phyloP scores from a whole-genome alignment of 768 basidiomycete genomes.

The Psilocybe subaeruginosa region DNA sequence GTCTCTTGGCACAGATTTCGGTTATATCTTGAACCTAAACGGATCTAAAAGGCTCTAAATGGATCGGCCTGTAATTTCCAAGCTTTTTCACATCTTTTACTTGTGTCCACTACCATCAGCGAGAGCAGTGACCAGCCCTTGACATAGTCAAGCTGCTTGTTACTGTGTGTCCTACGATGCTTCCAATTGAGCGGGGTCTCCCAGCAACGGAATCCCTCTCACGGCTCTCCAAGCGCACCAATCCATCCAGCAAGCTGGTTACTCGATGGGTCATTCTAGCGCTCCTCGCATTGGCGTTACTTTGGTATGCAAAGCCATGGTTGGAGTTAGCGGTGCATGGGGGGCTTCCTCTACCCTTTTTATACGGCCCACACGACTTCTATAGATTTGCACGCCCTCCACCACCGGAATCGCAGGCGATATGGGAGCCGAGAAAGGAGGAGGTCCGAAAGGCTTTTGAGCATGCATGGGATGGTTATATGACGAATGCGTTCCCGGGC shows the following conservation, averaged over 20 bases:
- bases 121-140: no score
- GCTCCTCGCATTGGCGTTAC: conserved; percentile 3
- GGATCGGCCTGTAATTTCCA: no score
- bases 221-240: conserved; percentile 6
- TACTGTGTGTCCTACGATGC: no score
- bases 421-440: conserved; percentile 45
- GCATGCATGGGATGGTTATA: conserved; percentile 61
- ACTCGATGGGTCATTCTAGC: conserved; percentile 20
- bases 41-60: no score
- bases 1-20: no score
- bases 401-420: conserved; percentile 3
- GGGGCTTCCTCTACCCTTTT: not conserved
- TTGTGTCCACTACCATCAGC: no score
- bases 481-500: conserved; percentile 46
- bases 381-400: conserved; percentile 9
- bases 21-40: no score
- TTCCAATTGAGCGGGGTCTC: not conserved
- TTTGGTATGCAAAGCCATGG: conserved; percentile 16
- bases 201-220: conserved; percentile 16
- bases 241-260: conserved; percentile 15
- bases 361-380: conserved; percentile 3
- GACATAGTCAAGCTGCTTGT: no score
- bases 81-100: no score
- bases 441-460: conserved; percentile 55
- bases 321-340: conserved; percentile 3